Evolutionary conservation across 768 basidiomycete genomes (phyloP).

Genomic region (Mycena polygramma): DNA sequence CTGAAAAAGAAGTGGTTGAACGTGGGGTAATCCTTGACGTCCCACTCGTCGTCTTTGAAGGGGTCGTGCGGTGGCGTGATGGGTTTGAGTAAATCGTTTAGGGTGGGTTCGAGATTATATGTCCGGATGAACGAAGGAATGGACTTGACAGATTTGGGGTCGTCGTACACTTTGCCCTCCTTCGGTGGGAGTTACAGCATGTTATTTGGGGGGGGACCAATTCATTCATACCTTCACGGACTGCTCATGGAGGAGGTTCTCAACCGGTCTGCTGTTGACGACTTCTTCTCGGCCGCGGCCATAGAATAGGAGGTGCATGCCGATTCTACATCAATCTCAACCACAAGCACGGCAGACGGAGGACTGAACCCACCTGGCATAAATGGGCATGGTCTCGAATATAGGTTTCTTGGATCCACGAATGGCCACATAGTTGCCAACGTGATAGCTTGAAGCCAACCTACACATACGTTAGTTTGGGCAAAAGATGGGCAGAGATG

Average conservation of each 20-base stretch:
- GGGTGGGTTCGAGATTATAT: conserved; percentile 59
- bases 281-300: conserved; percentile 64
- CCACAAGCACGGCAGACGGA: conserved; percentile 2
- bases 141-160: conserved; percentile 61
- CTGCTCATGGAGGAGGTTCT: conserved; percentile 65
- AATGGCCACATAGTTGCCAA: conserved; percentile 70
- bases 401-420: conserved; percentile 63
- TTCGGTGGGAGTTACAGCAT: conserved; percentile 31
- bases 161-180: conserved; percentile 72
- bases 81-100: conserved; percentile 72
- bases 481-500: not conserved
- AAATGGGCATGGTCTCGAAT: conserved; percentile 84
- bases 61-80: no score
- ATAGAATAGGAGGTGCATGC: conserved; percentile 84
- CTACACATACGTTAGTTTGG: not conserved
- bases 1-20: conserved; percentile 88
- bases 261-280: conserved; percentile 62
- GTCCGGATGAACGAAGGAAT: conserved; percentile 70
- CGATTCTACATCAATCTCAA: conserved; percentile 50
- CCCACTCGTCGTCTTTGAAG: conserved; percentile 33
- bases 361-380: conserved; percentile 54
- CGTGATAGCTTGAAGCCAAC: conserved; percentile 64
- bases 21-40: conserved; percentile 70
- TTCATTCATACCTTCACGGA: conserved; percentile 60
- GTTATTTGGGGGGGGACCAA: conserved; percentile 8